These are phyloP conservation scores for Linderina pennispora DNA, from an alignment of 192 early-diverging fungal genomes.

Conservation along the genomic window DNA sequence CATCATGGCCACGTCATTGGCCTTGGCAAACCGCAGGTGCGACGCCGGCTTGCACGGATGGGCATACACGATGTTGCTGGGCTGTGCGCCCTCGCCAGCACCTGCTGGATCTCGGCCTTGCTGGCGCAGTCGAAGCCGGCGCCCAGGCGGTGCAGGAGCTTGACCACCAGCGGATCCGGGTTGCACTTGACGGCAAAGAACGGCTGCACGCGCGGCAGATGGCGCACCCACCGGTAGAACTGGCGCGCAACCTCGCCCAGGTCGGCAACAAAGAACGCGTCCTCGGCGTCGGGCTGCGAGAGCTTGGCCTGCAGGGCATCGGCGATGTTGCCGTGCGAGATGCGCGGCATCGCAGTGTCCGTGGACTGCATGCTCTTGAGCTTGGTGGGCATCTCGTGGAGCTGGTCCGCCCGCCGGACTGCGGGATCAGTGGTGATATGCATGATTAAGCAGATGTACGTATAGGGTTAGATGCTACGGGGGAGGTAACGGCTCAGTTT, in stretches of 20 bases:
- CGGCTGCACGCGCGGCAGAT: constrained; percentile 90
- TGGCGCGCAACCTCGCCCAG: constrained; percentile 89
- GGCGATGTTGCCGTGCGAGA: constrained; percentile 16
- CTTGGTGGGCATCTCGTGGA: constrained; percentile 12
- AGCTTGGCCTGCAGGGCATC: constrained; percentile 21
- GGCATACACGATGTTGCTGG: constrained; percentile 83
- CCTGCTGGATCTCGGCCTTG: constrained; percentile 83
- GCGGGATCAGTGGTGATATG: constrained; percentile 3
- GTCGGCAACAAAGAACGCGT: constrained; percentile 95
- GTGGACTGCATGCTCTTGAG: constrained; percentile 5
- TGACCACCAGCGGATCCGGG: constrained; percentile 81
- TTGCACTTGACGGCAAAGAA: constrained; percentile 99
- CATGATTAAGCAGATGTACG: neutral
- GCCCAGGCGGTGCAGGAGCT: constrained; percentile 72
- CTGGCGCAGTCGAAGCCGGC: constrained; percentile 98
- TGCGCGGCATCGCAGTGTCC: constrained; percentile 4
- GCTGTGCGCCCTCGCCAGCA: constrained; percentile 61
- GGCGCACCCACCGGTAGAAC: constrained; percentile 71
- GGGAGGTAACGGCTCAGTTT: too few relatives aligned
- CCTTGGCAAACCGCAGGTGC: constrained; percentile 81
- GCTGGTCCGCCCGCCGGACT: constrained; percentile 1
- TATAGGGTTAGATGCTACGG: too few relatives aligned
- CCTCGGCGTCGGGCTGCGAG: constrained; percentile 60
- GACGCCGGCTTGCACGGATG: constrained; percentile 99
- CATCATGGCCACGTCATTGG: constrained; percentile 80